Conservation (phyloP, 148 eudicot species). For the Heliamphora exappendiculata region DNA sequence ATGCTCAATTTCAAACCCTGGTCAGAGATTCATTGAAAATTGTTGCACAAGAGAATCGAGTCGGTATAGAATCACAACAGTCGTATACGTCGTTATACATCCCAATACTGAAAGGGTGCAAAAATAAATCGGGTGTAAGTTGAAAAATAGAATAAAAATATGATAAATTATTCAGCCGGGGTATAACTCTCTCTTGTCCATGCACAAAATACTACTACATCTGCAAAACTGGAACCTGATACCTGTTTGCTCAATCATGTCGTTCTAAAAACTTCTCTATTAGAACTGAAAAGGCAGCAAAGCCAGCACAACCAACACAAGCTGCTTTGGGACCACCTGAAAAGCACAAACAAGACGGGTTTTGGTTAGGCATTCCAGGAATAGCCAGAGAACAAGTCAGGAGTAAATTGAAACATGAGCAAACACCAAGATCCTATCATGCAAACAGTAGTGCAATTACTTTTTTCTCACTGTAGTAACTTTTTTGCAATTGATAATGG, state of each 20-base stretch:
- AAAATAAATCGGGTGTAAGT: background rate
- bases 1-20: background rate
- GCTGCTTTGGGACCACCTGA: conserved; percentile 91
- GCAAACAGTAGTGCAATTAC: background rate
- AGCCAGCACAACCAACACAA: conserved; percentile 87
- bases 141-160: background rate
- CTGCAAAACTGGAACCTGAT: conserved; percentile 17
- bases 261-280: conserved; percentile 80
- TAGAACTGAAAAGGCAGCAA: conserved; percentile 80
- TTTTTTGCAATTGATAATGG: background rate
- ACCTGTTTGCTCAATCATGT: conserved; percentile 35
- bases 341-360: conserved; percentile 11
- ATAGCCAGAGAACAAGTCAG: background rate
- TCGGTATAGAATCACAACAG: background rate
- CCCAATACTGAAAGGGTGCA: background rate
- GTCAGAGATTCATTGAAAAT: background rate
- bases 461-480: background rate
- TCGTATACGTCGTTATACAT: conserved; percentile 8
- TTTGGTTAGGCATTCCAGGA: background rate
- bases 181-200: background rate
- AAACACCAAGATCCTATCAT: background rate
- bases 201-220: background rate
- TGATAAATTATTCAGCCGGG: conserved; percentile 1
- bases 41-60: background rate
- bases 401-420: background rate